A percentile compares a stretch with the other conserved stretches of the same genome.
These are phyloP conservation scores for Lactarius deliciosus DNA, from an alignment of 768 basidiomycete species.

Conservation along the genomic window DNA sequence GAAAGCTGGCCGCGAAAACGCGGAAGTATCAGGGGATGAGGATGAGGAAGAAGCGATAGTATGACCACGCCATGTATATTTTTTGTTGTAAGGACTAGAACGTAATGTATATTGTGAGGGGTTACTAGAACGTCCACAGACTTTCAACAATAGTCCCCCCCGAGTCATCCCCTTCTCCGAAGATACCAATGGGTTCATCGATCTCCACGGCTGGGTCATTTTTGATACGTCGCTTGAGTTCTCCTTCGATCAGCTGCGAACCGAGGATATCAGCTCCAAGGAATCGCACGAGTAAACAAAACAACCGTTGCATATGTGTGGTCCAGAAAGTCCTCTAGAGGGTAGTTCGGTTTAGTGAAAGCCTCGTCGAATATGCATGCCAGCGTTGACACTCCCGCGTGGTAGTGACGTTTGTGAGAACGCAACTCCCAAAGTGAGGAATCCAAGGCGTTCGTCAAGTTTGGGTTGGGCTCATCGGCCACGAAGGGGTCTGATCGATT, in stretches of 20 bases:
- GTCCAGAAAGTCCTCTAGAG: slow-evolving; percentile 95
- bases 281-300: background rate
- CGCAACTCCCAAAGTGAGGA: slow-evolving; percentile 94
- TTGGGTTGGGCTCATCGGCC: slow-evolving; percentile 64
- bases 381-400: slow-evolving; percentile 82
- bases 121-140: slow-evolving; percentile 32
- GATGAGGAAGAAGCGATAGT: slow-evolving; percentile 54
- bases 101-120: slow-evolving; percentile 15
- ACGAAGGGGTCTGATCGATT: slow-evolving; percentile 64
- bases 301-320: slow-evolving; percentile 82
- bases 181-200: slow-evolving; percentile 31
- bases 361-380: slow-evolving; percentile 84
- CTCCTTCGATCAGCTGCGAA: slow-evolving; percentile 80
- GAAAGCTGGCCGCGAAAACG: slow-evolving; percentile 90
- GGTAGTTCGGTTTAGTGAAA: slow-evolving; percentile 90
- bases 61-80: slow-evolving; percentile 6
- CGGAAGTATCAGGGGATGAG: slow-evolving; percentile 94
- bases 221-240: slow-evolving; percentile 74
- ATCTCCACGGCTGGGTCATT: slow-evolving; percentile 61
- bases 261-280: slow-evolving; percentile 5
- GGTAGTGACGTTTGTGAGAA: slow-evolving; percentile 78
- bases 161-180: slow-evolving; percentile 31
- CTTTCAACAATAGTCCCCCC: slow-evolving; percentile 39
- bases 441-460: slow-evolving; percentile 73
- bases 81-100: slow-evolving; percentile 6